These are phyloP conservation scores for Cercophora scortea DNA, from an alignment of 495 filamentous ascomycete genomes.

Conservation along the genomic window DNA sequence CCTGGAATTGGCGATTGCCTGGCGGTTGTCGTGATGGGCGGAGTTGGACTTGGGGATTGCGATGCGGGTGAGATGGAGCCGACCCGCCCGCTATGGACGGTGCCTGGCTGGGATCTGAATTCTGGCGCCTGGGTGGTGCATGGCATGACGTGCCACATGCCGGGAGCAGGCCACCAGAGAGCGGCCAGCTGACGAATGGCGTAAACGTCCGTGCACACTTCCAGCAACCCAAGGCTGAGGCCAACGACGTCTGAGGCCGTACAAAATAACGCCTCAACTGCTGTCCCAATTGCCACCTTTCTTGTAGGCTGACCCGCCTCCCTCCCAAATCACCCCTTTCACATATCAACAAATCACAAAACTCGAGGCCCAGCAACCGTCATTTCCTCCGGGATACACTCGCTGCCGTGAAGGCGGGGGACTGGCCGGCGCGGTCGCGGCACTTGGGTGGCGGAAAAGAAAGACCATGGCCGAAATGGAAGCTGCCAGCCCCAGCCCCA, in stretches of 20 bases:
- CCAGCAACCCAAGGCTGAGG: neutral
- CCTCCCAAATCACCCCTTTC: neutral
- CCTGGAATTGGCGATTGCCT: no score
- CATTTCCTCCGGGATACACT: neutral
- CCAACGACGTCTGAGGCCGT: neutral
- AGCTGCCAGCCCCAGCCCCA: neutral
- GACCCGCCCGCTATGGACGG: no score
- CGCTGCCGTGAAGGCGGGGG: neutral
- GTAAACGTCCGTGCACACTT: neutral
- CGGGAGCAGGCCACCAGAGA: no score
- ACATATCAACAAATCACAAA: neutral
- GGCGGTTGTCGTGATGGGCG: no score
- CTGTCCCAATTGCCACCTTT: conserved; percentile 8
- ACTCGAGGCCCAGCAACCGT: neutral
- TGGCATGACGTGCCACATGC: no score
- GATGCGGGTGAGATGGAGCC: no score
- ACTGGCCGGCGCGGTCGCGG: neutral
- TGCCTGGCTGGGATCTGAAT: no score
- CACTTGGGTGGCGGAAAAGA: neutral
- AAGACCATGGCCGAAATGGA: neutral
- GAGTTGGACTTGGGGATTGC: no score
- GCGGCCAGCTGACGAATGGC: no score
- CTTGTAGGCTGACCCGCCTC: conserved; percentile 16
- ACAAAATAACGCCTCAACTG: conserved; percentile 17
- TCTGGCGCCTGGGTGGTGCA: no score